phyloP scores from a whole-genome alignment of 1,284 basidiomycete species.

The Farysia itapuensis region DNA sequence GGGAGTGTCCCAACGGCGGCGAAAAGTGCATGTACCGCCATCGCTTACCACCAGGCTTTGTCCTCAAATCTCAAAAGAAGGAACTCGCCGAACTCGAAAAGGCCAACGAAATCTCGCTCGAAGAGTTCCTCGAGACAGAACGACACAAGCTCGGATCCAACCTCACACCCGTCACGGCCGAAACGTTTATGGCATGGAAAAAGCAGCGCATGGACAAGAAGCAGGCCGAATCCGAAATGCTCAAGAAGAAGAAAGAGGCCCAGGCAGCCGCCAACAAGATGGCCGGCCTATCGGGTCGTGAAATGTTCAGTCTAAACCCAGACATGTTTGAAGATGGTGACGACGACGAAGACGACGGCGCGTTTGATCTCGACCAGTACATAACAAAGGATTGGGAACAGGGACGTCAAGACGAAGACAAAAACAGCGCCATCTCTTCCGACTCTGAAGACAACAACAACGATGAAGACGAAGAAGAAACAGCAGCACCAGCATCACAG shows the following conservation, averaged over 20 bases:
- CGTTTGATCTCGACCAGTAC: conserved; percentile 51
- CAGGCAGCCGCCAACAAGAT: conserved; percentile 86
- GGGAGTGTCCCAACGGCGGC: conserved; percentile 64
- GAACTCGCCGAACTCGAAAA: conserved; percentile 72
- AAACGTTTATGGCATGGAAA: conserved; percentile 93
- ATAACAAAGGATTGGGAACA: conserved; percentile 53
- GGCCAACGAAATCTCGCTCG: conserved; percentile 79
- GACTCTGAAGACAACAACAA: background rate
- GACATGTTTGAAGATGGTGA: conserved; percentile 81
- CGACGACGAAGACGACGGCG: conserved; percentile 63
- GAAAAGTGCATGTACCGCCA: conserved; percentile 93
- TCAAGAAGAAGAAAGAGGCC: conserved; percentile 80
- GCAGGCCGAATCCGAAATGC: conserved; percentile 81
- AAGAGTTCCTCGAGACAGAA: conserved; percentile 99
- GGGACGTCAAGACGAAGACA: conserved; percentile 23
- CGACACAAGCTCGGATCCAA: conserved; percentile 69
- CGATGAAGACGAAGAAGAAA: too few relatives aligned
- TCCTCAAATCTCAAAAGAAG: conserved; percentile 81
- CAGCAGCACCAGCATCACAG: too few relatives aligned
- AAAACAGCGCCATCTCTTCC: background rate
- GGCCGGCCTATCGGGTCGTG: conserved; percentile 90
- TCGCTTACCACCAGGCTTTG: conserved; percentile 81
- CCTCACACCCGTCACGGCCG: conserved; percentile 92
- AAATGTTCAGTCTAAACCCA: conserved; percentile 88
- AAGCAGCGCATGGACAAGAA: conserved; percentile 66